Conservation (phyloP, 768 basidiomycete species). For the Mycena crocata region DNA sequence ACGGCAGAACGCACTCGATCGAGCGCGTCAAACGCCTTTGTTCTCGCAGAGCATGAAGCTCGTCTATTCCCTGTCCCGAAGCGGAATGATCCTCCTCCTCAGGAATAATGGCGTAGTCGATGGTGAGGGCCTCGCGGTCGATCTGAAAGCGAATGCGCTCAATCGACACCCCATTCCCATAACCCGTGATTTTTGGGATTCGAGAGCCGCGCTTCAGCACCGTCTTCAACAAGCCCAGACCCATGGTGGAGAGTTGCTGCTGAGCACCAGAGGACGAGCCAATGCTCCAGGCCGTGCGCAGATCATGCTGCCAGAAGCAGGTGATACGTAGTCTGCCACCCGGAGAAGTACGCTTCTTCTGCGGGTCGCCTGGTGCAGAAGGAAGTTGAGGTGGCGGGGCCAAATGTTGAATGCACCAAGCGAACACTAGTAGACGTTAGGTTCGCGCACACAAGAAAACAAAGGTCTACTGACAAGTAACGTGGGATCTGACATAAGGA, state of each 20-base stretch:
- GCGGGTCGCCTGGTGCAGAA: constrained; percentile 37
- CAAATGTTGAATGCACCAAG: constrained; percentile 91
- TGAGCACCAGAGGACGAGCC: constrained; percentile 71
- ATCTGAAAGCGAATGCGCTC: constrained; percentile 84
- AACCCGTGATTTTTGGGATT: constrained; percentile 80
- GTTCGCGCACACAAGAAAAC: constrained; percentile 22
- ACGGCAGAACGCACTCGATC: constrained; percentile 84
- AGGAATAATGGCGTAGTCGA: constrained; percentile 87
- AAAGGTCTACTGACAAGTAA: constrained; percentile 65
- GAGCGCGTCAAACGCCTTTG: constrained; percentile 77
- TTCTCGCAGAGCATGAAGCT: constrained; percentile 73
- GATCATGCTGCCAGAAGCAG: constrained; percentile 96
- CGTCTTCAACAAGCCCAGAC: constrained; percentile 83
- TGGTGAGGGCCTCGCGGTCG: constrained; percentile 82
- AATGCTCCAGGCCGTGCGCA: constrained; percentile 88
- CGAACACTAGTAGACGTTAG: constrained; percentile 67
- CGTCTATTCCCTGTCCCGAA: constrained; percentile 65
- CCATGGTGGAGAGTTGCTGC: constrained; percentile 89
- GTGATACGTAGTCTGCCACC: constrained; percentile 75
- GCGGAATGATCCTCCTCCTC: constrained; percentile 68
- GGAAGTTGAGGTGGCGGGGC: constrained; percentile 50
- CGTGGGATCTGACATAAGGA: constrained; percentile 91
- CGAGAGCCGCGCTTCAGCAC: constrained; percentile 80
- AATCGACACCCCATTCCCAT: constrained; percentile 85
- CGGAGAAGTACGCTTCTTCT: constrained; percentile 48